Evolutionary conservation across 163 green algal genomes (phyloP).

Genomic region (Scenedesmus sp.): DNA sequence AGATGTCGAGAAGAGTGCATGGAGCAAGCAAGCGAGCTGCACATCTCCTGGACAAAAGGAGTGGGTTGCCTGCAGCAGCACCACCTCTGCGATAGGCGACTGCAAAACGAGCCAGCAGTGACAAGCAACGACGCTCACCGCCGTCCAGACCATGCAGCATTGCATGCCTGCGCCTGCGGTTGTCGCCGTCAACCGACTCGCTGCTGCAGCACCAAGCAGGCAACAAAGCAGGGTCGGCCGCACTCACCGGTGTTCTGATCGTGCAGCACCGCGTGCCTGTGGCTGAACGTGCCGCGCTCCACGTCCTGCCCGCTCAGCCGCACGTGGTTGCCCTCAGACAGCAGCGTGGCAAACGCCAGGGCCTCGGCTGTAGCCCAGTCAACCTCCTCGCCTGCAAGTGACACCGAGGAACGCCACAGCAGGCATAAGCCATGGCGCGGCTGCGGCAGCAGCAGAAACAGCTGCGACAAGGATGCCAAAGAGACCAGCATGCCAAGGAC

Average conservation of each 20-base stretch:
- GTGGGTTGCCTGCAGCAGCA: no score
- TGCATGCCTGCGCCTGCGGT: slow-evolving; percentile 95
- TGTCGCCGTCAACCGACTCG: slow-evolving; percentile 90
- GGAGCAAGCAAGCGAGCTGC: no score
- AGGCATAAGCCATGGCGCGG: no score
- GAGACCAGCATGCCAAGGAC: no score
- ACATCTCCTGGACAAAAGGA: no score
- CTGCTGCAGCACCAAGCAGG: not conserved
- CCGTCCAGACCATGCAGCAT: slow-evolving; percentile 92
- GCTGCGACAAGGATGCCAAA: no score
- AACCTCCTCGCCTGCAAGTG: slow-evolving; percentile 71
- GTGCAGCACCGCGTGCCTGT: slow-evolving; percentile 93
- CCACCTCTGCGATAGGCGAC: no score
- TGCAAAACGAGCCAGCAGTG: not conserved
- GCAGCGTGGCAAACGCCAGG: slow-evolving; percentile 97
- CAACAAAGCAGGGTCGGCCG: not conserved
- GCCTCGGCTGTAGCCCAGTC: slow-evolving; percentile 98
- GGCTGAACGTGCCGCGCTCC: slow-evolving; percentile 97
- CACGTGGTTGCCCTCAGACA: slow-evolving; percentile 99
- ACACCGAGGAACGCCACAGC: no score
- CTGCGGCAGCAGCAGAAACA: no score
- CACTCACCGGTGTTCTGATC: slow-evolving; percentile 90
- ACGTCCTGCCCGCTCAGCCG: slow-evolving; percentile 98
- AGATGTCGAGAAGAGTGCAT: not conserved
- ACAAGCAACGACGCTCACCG: not conserved